phyloP scores from a whole-genome alignment of 2,329 filamentous ascomycete genomes.

The Exophiala phaeomuriformis region DNA sequence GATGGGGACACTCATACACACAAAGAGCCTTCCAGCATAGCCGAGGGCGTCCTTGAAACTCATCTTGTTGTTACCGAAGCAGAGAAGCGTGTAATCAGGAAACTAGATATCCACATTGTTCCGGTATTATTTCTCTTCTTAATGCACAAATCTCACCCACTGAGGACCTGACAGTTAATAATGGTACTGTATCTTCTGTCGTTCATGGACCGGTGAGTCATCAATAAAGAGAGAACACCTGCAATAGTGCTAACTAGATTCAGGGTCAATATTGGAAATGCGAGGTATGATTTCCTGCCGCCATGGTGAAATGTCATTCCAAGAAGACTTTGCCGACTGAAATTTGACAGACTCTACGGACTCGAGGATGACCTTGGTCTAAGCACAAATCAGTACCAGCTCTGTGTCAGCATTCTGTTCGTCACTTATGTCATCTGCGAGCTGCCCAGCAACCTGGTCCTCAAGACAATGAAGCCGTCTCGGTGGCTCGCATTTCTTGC shows the following conservation, averaged over 20 bases:
- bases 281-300: not conserved
- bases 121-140: not conserved
- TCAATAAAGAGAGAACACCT: not conserved
- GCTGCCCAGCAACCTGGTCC: slow-evolving; percentile 38
- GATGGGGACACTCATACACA: not conserved
- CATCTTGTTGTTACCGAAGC: not conserved
- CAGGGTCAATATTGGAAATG: not conserved
- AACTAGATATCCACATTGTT: not conserved
- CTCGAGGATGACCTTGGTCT: slow-evolving; percentile 40
- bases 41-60: not conserved
- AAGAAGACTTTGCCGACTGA: not conserved
- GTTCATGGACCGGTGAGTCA: not conserved
- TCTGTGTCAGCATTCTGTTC: slow-evolving; percentile 59
- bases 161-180: not conserved
- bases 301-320: not conserved
- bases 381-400: slow-evolving; percentile 56
- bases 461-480: slow-evolving; percentile 44
- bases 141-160: not conserved
- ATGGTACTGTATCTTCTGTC: not conserved
- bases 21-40: not conserved
- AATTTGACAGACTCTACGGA: slow-evolving; percentile 33
- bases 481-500: slow-evolving; percentile 43
- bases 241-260: not conserved
- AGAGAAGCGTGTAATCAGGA: not conserved
- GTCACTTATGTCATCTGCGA: slow-evolving; percentile 46